Base-by-base conservation (phyloP, 208 protist genomes). In the Acanthamoeba sp. region DNA sequence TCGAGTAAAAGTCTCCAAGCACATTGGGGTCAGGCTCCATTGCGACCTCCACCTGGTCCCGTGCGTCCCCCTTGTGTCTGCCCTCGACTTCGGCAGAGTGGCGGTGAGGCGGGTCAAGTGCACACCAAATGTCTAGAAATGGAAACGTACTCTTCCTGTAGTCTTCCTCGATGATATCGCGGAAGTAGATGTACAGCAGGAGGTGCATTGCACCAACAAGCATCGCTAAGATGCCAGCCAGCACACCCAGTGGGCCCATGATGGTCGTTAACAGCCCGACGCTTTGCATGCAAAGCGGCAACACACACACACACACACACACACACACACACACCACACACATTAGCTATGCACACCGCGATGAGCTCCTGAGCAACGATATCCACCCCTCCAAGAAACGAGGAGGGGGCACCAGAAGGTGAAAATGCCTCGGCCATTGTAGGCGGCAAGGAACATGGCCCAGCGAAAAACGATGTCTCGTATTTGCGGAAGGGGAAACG, bases 401-500 rank as follows among this genome's bases (percentile, higher is more conserved):
- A 34, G 62, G 22, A 22, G 12, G 16, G 55, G 16, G 55, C n/a
- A 69, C 62, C 62, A 69, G 62, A 69, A 69, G 62, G 62, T 69
- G 62, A 69, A 69, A 22, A 69, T 69, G 62, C 62, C 62, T 10
- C 62, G 62, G 22, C 62, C 62, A 9, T 69, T 69, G 62, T 69
- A 69, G 62, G 62, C 62, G n/a, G 62, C 62, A 34, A 69, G 62
- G 62, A 69, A 69, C 62, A 69, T 69, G 9, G 62, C 62, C 62
- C 62, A 69, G 22, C 62, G 62, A 22, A 69, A 69, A 27, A 69
- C 62, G 12, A 69, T 69, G 62, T 69, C 62, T 22, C 62, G 0
- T 69, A 69, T 69, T 34, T 69, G 62, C 62, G 62, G 62, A 9
- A 69, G 16, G n/a, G 62, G 62, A 22, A 69, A 69, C 7, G 62